A percentile compares a stretch with the other conserved stretches of the same genome.
Conservation (phyloP, 768 basidiomycete genomes). For the Termitomyces heimii region DNA sequence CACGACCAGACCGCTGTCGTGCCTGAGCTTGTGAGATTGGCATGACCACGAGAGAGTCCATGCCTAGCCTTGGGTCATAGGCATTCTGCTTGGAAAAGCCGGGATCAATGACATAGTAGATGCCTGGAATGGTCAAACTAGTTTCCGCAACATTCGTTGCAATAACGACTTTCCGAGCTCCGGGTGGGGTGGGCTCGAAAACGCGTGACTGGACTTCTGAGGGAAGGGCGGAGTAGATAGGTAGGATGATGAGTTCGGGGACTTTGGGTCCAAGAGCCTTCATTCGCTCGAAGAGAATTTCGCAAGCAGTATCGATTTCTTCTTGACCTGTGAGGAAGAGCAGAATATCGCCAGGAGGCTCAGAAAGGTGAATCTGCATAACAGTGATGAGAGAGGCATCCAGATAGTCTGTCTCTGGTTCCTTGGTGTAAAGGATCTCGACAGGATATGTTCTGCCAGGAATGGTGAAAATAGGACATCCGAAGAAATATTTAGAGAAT, state of each 20-base stretch:
- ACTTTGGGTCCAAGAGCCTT: constrained; percentile 98
- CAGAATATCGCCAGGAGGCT: constrained; percentile 93
- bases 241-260: constrained; percentile 92
- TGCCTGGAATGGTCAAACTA: constrained; percentile 95
- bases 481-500: constrained; percentile 98
- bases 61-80: constrained; percentile 93
- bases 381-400: constrained; percentile 98
- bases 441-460: constrained; percentile 99
- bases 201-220: constrained; percentile 98
- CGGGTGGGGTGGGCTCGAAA: constrained; percentile 96
- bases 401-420: constrained; percentile 95
- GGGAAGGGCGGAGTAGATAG: constrained; percentile 96
- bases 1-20: constrained; percentile 91
- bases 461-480: constrained; percentile 98
- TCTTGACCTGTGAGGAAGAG: constrained; percentile 98
- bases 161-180: constrained; percentile 97
- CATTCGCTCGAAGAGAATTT: constrained; percentile 97
- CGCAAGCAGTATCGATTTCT: constrained; percentile 96
- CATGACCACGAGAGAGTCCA: constrained; percentile 98
- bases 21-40: constrained; percentile 99
- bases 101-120: constrained; percentile 98
- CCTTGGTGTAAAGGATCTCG: constrained; percentile 97
- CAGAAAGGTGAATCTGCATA: constrained; percentile 98
- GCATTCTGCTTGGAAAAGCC: constrained; percentile 99
- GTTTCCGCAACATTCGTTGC: constrained; percentile 99